Evolutionary conservation across 306 rosid species (phyloP).

Genomic region (Adenanthera pavonina): DNA sequence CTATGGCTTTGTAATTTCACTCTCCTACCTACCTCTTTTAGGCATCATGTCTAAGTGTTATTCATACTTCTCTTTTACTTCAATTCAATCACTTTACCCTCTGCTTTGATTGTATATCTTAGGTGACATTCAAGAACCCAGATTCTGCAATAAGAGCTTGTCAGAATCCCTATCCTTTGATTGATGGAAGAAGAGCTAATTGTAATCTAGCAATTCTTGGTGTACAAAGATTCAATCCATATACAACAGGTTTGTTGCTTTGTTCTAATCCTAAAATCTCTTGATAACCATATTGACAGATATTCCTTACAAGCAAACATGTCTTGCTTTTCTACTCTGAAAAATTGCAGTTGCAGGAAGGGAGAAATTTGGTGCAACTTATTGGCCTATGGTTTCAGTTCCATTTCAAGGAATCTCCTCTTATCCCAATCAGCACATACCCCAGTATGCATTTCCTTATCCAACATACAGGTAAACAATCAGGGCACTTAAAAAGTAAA

Average conservation of each 20-base stretch:
- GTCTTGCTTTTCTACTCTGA: constrained; percentile 9
- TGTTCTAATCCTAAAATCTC: constrained; percentile 10
- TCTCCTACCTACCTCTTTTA: background rate
- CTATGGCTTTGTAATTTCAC: constrained; percentile 61
- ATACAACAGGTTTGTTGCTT: constrained; percentile 44
- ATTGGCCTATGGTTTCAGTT: constrained; percentile 43
- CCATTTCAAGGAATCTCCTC: constrained; percentile 46
- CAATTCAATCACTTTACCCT: background rate
- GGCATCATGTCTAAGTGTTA: background rate
- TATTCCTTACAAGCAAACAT: constrained; percentile 33
- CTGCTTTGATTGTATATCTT: background rate
- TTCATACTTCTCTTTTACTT: background rate
- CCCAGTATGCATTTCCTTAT: constrained; percentile 53
- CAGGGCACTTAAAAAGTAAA: background rate
- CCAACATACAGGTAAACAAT: constrained; percentile 52
- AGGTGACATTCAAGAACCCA: constrained; percentile 80
- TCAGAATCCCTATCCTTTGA: constrained; percentile 66
- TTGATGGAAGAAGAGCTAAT: constrained; percentile 84
- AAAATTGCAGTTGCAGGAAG: constrained; percentile 52
- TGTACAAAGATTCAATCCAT: constrained; percentile 50
- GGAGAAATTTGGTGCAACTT: constrained; percentile 47
- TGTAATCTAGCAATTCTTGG: constrained; percentile 61
- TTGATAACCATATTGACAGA: background rate
- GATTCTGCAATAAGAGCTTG: constrained; percentile 74
- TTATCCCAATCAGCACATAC: constrained; percentile 52